Evolutionary conservation across 2,329 filamentous ascomycete species (phyloP).

Genomic region (Fusarium mexicanum): DNA sequence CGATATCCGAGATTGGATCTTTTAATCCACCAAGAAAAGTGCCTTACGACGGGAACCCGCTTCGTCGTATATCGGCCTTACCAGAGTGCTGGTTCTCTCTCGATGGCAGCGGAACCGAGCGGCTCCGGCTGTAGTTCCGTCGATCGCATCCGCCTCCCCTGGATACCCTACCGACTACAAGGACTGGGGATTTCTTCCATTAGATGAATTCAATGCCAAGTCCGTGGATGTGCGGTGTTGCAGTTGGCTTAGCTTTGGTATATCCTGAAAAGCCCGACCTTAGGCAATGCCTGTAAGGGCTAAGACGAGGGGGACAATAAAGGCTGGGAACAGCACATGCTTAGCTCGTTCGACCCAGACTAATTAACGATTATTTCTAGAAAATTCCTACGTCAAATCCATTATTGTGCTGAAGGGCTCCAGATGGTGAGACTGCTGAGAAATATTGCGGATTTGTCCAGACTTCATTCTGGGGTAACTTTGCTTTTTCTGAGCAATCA

Average conservation of each 20-base stretch:
- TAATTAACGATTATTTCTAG: too few species aligned
- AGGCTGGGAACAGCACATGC: background rate
- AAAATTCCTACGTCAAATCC: too few species aligned
- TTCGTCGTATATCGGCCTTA: background rate
- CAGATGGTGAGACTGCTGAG: too few species aligned
- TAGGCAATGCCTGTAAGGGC: background rate
- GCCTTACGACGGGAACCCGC: background rate
- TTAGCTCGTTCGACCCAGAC: background rate
- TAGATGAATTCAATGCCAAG: background rate
- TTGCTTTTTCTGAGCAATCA: background rate
- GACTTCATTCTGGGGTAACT: background rate
- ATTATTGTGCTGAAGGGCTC: too few species aligned
- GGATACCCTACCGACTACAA: too few species aligned
- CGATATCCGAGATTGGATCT: background rate
- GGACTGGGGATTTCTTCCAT: rapidly evolving
- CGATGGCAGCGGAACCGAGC: background rate
- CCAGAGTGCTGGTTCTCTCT: background rate
- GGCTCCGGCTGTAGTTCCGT: background rate
- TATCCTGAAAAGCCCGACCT: too few species aligned
- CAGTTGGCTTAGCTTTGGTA: too few species aligned
- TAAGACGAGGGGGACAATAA: background rate
- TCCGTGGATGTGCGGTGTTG: rapidly evolving
- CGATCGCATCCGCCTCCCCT: background rate
- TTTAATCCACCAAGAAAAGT: background rate
- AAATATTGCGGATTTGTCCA: background rate